Evolutionary conservation across 2,329 filamentous ascomycete genomes (phyloP).

Genomic region (Coniella vitis): DNA sequence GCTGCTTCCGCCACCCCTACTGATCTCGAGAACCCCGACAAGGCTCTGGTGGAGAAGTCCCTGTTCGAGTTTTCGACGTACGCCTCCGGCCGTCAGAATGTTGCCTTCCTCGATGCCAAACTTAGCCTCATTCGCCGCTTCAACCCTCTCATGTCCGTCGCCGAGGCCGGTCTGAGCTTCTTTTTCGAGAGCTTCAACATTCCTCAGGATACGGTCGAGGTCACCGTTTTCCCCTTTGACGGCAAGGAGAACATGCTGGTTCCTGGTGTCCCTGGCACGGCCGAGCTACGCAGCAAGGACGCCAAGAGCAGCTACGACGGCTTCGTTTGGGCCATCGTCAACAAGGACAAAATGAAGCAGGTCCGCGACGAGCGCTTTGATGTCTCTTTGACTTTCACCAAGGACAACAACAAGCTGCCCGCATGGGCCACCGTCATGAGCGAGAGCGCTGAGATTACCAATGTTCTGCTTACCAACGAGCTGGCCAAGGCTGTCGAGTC

Average conservation of each 20-base stretch:
- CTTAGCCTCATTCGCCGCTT: conserved; percentile 77
- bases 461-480: conserved; percentile 79
- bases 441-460: conserved; percentile 91
- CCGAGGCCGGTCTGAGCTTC: conserved; percentile 64
- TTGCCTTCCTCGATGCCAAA: conserved; percentile 83
- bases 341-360: conserved; percentile 89
- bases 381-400: conserved; percentile 84
- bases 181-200: conserved; percentile 70
- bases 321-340: conserved; percentile 91
- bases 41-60: conserved; percentile 73
- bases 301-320: conserved; percentile 70
- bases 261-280: conserved; percentile 54
- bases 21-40: conserved; percentile 25
- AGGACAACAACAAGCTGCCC: conserved; percentile 86
- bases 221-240: conserved; percentile 81
- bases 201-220: conserved; percentile 68
- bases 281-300: conserved; percentile 49
- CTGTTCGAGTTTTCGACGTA: conserved; percentile 83
- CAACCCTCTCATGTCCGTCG: conserved; percentile 60
- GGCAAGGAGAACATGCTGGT: conserved; percentile 79
- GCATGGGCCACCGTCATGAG: conserved; percentile 91
- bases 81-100: conserved; percentile 84
- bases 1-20: background rate
- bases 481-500: conserved; percentile 71
- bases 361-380: conserved; percentile 92